Conservation (phyloP, 139 green algal genomes). For the Asterochloris sp. region DNA sequence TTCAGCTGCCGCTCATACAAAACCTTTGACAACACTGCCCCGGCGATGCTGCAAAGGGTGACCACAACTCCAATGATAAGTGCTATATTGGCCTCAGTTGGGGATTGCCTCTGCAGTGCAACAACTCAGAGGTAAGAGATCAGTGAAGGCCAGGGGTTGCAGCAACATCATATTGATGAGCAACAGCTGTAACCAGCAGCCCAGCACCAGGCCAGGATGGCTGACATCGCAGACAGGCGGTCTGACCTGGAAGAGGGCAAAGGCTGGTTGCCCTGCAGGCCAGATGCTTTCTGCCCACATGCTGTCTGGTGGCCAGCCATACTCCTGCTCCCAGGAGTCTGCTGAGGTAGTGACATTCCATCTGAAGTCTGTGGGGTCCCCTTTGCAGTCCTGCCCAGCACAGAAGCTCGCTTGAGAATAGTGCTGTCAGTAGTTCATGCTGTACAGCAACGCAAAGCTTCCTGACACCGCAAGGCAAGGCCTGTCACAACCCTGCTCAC, state of each 20-base stretch:
- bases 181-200: no score
- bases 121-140: no score
- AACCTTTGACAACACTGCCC: no score
- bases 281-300: conserved; percentile 73
- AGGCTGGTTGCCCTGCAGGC: conserved; percentile 32
- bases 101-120: no score
- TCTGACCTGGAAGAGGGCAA: conserved; percentile 40
- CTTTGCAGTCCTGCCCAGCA: conserved; percentile 16
- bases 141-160: no score
- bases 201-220: no score
- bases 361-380: background rate
- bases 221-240: no score
- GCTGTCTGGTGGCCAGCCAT: conserved; percentile 57
- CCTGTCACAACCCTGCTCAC: background rate
- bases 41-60: no score
- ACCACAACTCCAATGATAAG: no score
- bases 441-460: background rate
- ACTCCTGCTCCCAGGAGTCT: conserved; percentile 32
- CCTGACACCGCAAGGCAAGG: background rate
- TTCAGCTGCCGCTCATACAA: no score
- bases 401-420: background rate
- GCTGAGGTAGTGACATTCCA: conserved; percentile 31
- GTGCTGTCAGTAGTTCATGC: background rate
- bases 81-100: no score
- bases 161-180: no score